These are phyloP conservation scores for Haplographium delicatum DNA, from an alignment of 495 filamentous ascomycete genomes.

Conservation along the genomic window DNA sequence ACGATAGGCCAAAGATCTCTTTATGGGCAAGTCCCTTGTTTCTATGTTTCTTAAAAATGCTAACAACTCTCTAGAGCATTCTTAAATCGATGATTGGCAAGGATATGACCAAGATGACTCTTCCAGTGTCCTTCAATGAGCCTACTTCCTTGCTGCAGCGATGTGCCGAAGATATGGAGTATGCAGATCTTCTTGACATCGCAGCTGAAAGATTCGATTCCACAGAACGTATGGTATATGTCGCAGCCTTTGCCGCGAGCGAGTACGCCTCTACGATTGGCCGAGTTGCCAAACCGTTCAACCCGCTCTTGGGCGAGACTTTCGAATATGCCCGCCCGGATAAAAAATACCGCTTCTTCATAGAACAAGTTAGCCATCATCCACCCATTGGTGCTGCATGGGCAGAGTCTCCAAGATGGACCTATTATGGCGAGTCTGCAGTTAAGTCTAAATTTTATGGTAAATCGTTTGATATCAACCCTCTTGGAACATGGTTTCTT, in stretches of 20 bases:
- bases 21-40: constrained; percentile 69
- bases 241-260: constrained; percentile 89
- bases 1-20: constrained; percentile 88
- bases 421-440: constrained; percentile 96
- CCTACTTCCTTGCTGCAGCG: constrained; percentile 95
- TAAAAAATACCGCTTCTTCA: constrained; percentile 95
- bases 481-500: constrained; percentile 95
- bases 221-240: constrained; percentile 90
- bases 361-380: constrained; percentile 98
- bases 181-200: constrained; percentile 85
- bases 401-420: constrained; percentile 91
- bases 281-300: constrained; percentile 96
- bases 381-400: constrained; percentile 91
- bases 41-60: neutral
- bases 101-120: constrained; percentile 99
- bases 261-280: constrained; percentile 97
- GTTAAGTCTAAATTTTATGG: constrained; percentile 98
- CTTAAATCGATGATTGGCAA: constrained; percentile 99
- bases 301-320: constrained; percentile 91
- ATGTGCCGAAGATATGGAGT: constrained; percentile 96
- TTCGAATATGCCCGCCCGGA: constrained; percentile 95
- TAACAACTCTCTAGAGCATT: constrained; percentile 59
- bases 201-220: constrained; percentile 83
- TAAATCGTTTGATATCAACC: constrained; percentile 95
- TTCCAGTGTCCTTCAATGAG: constrained; percentile 98